Percentiles rank a stretch among this genome's conserved stretches.
Evolutionary conservation across 169 alveolate species (phyloP).

Genomic region (Plasmodium sp.): DNA sequence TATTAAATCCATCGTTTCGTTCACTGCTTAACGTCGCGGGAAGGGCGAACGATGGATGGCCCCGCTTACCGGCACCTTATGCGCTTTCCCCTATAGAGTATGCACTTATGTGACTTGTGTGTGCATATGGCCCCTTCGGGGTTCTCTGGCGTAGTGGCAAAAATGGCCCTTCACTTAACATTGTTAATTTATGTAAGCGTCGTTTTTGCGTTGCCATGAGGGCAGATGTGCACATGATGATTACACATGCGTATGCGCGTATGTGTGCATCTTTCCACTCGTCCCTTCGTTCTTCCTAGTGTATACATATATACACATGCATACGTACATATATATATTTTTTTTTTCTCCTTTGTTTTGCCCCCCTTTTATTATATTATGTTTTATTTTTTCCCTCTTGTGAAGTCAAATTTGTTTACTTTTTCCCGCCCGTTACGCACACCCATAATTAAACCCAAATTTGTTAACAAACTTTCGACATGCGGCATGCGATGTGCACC

Average conservation of each 20-base stretch:
- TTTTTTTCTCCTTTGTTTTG: not conserved
- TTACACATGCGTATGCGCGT: not conserved
- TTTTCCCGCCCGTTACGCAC: not conserved
- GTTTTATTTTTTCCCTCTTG: not conserved
- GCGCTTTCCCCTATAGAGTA: not conserved
- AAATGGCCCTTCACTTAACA: not conserved
- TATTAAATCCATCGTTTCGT: not conserved
- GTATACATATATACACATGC: too few species aligned
- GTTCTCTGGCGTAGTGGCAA: not conserved
- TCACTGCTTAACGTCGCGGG: not conserved
- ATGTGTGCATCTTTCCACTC: not conserved
- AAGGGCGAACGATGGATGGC: not conserved
- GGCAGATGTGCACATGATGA: not conserved
- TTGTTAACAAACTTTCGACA: not conserved
- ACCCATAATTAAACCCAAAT: not conserved
- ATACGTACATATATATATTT: too few species aligned
- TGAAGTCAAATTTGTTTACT: not conserved
- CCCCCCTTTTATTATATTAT: not conserved
- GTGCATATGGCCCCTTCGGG: not conserved
- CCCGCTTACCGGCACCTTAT: not conserved
- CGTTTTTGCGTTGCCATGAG: not conserved
- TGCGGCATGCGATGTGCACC: not conserved
- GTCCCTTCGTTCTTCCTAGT: not conserved
- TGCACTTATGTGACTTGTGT: not conserved
- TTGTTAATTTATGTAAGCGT: not conserved